Conservation (phyloP, 176 grass and related monocot species). For the Eleusine indica region DNA sequence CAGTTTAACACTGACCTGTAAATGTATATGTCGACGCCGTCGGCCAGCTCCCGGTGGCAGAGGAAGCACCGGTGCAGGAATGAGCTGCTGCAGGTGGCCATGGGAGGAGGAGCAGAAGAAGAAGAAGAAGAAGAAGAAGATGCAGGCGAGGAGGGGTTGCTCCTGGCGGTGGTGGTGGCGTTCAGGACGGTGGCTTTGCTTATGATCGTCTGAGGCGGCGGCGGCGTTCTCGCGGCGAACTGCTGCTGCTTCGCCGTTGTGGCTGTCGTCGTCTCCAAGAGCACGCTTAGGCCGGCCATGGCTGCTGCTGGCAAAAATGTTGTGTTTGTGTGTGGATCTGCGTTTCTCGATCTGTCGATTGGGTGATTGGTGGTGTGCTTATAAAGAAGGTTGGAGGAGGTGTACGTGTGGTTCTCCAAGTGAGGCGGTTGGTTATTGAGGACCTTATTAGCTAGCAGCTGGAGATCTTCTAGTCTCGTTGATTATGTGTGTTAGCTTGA, state of each 20-base stretch:
- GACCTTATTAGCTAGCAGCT: too few species aligned
- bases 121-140: background rate
- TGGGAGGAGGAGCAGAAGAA: background rate
- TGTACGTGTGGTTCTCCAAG: background rate
- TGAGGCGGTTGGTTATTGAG: too few species aligned
- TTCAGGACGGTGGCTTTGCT: too few species aligned
- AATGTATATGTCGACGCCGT: constrained; percentile 57
- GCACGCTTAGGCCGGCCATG: constrained; percentile 15
- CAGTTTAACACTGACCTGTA: constrained; percentile 37
- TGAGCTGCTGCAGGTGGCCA: background rate
- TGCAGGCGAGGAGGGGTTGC: too few species aligned
- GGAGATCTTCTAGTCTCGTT: too few species aligned
- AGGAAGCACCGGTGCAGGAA: constrained; percentile 55
- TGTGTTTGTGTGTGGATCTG: too few species aligned
- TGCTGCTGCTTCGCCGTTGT: background rate
- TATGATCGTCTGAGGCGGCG: too few species aligned
- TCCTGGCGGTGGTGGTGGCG: too few species aligned
- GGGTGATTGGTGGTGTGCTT: background rate
- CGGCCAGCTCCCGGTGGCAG: constrained; percentile 44
- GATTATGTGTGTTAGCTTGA: too few species aligned
- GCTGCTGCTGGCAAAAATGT: too few species aligned
- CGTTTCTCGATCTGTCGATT: background rate
- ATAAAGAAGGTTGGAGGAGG: background rate
- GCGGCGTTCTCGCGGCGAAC: too few species aligned
- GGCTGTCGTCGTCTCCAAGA: constrained; percentile 17